Evolutionary conservation across 139 green algal species (phyloP).

Genomic region (Picochlorum sp.): DNA sequence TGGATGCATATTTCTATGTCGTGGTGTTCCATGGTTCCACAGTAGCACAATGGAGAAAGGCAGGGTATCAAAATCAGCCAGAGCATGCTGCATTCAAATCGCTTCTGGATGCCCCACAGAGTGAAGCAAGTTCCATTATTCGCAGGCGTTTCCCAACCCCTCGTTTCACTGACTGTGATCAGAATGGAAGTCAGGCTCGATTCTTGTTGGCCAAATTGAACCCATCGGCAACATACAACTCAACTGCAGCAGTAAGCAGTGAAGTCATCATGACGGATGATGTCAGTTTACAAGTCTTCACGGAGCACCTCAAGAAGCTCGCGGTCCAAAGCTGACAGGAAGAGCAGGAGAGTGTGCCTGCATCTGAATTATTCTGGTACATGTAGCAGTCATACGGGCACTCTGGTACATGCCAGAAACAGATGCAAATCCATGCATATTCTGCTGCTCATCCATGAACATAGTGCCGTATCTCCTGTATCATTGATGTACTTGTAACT

Average conservation of each 20-base stretch:
- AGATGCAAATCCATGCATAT: too few relatives aligned
- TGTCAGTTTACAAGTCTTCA: conserved; percentile 42
- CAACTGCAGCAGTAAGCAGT: conserved; percentile 26
- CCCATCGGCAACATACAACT: conserved; percentile 85
- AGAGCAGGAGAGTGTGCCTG: conserved; percentile 18
- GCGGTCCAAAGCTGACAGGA: conserved; percentile 67
- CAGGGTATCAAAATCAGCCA: conserved; percentile 72
- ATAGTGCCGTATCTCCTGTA: too few relatives aligned
- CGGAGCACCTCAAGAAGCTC: conserved; percentile 54
- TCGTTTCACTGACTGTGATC: conserved; percentile 91
- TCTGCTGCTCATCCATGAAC: too few relatives aligned
- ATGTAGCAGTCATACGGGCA: conserved; percentile 4
- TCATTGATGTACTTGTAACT: too few relatives aligned
- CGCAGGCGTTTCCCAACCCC: conserved; percentile 81
- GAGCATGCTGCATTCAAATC: conserved; percentile 86
- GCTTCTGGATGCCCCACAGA: conserved; percentile 60
- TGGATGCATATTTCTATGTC: conserved; percentile 96
- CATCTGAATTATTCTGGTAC: conserved; percentile 28
- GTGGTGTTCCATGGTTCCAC: conserved; percentile 90
- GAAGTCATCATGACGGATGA: conserved; percentile 99
- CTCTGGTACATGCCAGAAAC: too few relatives aligned
- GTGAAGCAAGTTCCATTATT: conserved; percentile 60
- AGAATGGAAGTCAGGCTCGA: conserved; percentile 87
- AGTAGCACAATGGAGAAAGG: conserved; percentile 88
- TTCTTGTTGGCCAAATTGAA: conserved; percentile 97